Base-by-base conservation (phyloP, 257 asterid species). In the Scutellaria minor region DNA sequence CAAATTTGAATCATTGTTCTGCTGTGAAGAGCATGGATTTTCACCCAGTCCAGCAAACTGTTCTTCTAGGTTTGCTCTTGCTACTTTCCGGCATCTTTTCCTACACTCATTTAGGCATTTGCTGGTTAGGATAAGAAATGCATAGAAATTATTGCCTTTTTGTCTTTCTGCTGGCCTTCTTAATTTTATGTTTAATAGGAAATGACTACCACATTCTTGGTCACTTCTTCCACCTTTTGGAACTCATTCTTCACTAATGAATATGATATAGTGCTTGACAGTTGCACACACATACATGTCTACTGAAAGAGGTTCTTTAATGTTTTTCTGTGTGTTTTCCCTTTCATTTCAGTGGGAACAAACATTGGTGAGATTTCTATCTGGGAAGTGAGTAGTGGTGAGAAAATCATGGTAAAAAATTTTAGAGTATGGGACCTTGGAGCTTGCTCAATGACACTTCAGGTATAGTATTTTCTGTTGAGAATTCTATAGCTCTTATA, bases 21-120 rank as follows among this genome's bases (percentile, higher is more conserved):
- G 81, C 88, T 70, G 85, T 87, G 72, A 86, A 81, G 82, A 87
- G 85, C 87, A 84, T 86, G 86, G 92, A 90, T 81, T 90, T 90
- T 72, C 90, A 86, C 75, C 89, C 96, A 44, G 12, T 37, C 55
- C 85, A 83, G 40, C 86, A 67, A 52, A 82, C 80, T 62, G 55
- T 86, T 22, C 90, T 87, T 76, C 81, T 90, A 62, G 90, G 95
- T 90, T 61, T 74, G 90, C 79, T 81, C 44, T 37, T 31, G n/a
- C 59, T 14, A 12, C 57, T 42, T 44, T 64, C 45, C 39, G n/a
- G 53, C 50, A 37, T 5, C 40, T 37, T 60, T 55, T 7, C 10
- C 41, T 47, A 14, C 64, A 37, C 66, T 3, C 57, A 8, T 50
- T 75, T 31, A 15, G 73, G 11, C 58, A 64, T 70, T 57, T 8